Evolutionary conservation across 176 grass and related monocot species (phyloP).

Genomic region (Musa acuminata): DNA sequence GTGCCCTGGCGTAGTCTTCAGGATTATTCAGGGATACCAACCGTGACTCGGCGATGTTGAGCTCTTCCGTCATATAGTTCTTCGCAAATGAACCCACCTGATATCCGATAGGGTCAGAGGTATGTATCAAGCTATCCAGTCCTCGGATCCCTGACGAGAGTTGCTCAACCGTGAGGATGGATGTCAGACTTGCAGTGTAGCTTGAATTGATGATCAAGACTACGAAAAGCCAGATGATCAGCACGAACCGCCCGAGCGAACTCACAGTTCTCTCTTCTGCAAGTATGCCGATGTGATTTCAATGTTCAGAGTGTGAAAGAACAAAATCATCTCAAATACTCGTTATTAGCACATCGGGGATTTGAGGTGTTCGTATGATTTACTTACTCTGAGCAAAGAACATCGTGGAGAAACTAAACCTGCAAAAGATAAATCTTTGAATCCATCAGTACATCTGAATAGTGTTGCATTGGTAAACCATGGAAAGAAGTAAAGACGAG

Average conservation of each 20-base stretch:
- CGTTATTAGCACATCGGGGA: neutral
- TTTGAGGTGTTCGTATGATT: neutral
- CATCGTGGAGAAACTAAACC: conserved; percentile 21
- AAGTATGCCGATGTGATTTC: neutral
- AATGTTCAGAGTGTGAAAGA: neutral
- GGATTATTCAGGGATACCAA: conserved; percentile 4
- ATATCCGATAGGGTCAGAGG: conserved; percentile 13
- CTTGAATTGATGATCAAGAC: conserved; percentile 18
- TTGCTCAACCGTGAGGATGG: conserved; percentile 17
- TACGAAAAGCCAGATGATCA: conserved; percentile 16
- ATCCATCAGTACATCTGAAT: neutral
- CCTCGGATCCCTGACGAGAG: conserved; percentile 10
- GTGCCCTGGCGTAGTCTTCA: conserved; percentile 1
- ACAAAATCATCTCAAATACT: neutral
- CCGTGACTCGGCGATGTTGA: neutral
- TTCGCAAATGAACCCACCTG: conserved; percentile 9
- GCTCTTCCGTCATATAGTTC: conserved; percentile 11
- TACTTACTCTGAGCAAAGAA: conserved; percentile 22
- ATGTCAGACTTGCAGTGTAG: conserved; percentile 20
- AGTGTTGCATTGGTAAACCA: no score
- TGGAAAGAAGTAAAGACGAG: neutral
- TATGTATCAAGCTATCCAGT: conserved; percentile 17
- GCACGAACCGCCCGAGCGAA: conserved; percentile 15
- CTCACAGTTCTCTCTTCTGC: conserved; percentile 13
- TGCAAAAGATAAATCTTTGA: neutral